Base-by-base conservation (phyloP, 129 eudicot genomes). In the Scalesia atractyloides region DNA sequence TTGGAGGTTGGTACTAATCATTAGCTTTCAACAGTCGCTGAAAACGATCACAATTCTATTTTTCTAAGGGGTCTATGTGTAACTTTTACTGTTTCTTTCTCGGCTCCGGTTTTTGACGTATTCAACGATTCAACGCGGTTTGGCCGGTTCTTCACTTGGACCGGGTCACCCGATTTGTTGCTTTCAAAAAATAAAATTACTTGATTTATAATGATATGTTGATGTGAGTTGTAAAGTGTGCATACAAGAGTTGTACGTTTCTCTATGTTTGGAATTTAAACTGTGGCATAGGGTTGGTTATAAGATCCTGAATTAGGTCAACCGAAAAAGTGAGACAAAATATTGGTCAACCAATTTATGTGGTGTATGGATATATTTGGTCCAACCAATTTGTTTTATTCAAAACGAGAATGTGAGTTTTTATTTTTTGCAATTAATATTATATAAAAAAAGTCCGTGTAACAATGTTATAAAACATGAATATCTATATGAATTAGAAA, bases 71-170 rank as follows among this genome's bases (percentile, higher is more conserved):
- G 34, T 71, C 53, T 50, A 53, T 14, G 1, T 41, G 82, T 71
- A 71, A 78, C 15, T 15, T 62, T 33, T 7, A 52, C 77, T 78
- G 77, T 78, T 46, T 44, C 9, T 78, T 78, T 72, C 72, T 51
- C 77, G 77, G 73, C 82, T 78, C 66, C 72, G 77, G 68, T 62
- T 71, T 78, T 78, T 62, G 82, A 78, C 54, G 18, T 43, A 15
- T 73, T 78, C 82, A 71, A 78, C 49, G 63, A 17, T 43, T 18
- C 51, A 71, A 78, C 82, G 73, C 82, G 77, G 68, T 56, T 53
- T 63, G 68, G 77, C 18, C 77, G 73, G 67, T 22, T 37, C 60
- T 60, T 36, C 70, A 43, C 63, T 33, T 68, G 81, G 81, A 57
- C 71, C 77, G 22, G 66, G 57, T 70, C 72, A 63, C 49, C 72